Conservation (phyloP, 805 yeast species). For the Starmerella stigmatis region DNA sequence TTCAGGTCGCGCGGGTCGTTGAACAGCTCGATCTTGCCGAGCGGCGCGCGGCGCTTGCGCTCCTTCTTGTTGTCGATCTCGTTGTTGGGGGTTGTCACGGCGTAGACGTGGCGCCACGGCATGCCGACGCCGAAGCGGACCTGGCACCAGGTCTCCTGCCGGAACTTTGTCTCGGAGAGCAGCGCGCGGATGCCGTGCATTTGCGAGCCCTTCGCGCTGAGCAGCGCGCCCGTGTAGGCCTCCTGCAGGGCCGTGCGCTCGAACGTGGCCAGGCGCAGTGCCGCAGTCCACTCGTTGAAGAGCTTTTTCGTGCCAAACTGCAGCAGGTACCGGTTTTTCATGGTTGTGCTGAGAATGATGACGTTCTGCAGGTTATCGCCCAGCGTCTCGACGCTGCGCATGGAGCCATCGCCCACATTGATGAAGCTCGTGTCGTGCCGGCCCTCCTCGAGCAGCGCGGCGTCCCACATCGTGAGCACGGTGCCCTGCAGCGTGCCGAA, state of each 20-base stretch:
- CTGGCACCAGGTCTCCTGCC: slow-evolving; percentile 88
- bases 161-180: slow-evolving; percentile 72
- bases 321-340: slow-evolving; percentile 74
- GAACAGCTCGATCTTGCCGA: slow-evolving; percentile 66
- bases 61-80: slow-evolving; percentile 35
- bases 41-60: slow-evolving; percentile 31
- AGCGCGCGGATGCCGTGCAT: slow-evolving; percentile 78
- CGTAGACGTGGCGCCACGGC: slow-evolving; percentile 95
- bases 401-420: slow-evolving; percentile 81
- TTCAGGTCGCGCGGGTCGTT: slow-evolving; percentile 58
- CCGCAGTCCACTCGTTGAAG: slow-evolving; percentile 68
- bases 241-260: slow-evolving; percentile 81
- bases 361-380: slow-evolving; percentile 65
- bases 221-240: slow-evolving; percentile 90
- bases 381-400: slow-evolving; percentile 57
- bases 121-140: slow-evolving; percentile 93
- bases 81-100: slow-evolving; percentile 59
- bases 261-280: slow-evolving; percentile 66
- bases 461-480: slow-evolving; percentile 85
- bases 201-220: slow-evolving; percentile 82
- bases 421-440: slow-evolving; percentile 72
- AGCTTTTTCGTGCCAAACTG: slow-evolving; percentile 61
- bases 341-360: slow-evolving; percentile 81
- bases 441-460: slow-evolving; percentile 41
- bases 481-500: slow-evolving; percentile 86